Base-by-base conservation (phyloP, 2,329 filamentous ascomycete genomes). In the Clonostachys chloroleuca region DNA sequence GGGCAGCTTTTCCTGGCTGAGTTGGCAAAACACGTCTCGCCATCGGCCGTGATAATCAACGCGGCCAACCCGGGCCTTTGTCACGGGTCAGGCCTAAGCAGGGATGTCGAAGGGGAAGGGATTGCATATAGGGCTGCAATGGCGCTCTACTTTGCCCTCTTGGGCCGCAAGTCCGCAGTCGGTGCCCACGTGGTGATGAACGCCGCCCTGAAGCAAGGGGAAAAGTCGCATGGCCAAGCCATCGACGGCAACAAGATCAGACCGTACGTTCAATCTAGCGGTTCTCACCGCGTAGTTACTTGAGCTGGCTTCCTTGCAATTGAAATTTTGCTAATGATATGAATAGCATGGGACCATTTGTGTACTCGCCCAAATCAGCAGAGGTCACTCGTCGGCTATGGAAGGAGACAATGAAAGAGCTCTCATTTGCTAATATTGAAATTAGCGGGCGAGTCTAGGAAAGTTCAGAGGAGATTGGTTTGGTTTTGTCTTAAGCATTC, bases 201-300 rank as follows among this genome's bases (percentile, higher is more conserved):
- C 43, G 36, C 49, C 13, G 45, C 43, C n/a, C 16, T 41, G 4
- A 34, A 14, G 13, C 35, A 40, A 10, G 46, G 46, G 5, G 43
- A 42, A 6, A 42, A 42, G 13, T 42, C 39, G 7, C 46, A 50
- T 18, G 42, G 61, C 67, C 9, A 66, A 61, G 13, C 17, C 12
- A 18, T 47, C 3, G 52, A n/a, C 36, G 34, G 24, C n/a, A 44
- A 16, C 10, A 46, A 56, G 13, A 43, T 48, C 2, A 3, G 69
- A 70, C 44, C 78, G 72, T 65, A 57, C 69, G 9, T 66, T 77
- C 17, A 49, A 52, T 6, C 66, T 71, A 68, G 75, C 58, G 67
- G 72, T 63, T 71, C 33, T 62, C 59, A 1, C 60, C 69, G n/a
- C 68, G 67, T 0, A 59, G 59, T 17, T 3, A 30, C 3, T 30